phyloP scores from a whole-genome alignment of 2,329 filamentous ascomycete species.

The Juglanconis oblonga region DNA sequence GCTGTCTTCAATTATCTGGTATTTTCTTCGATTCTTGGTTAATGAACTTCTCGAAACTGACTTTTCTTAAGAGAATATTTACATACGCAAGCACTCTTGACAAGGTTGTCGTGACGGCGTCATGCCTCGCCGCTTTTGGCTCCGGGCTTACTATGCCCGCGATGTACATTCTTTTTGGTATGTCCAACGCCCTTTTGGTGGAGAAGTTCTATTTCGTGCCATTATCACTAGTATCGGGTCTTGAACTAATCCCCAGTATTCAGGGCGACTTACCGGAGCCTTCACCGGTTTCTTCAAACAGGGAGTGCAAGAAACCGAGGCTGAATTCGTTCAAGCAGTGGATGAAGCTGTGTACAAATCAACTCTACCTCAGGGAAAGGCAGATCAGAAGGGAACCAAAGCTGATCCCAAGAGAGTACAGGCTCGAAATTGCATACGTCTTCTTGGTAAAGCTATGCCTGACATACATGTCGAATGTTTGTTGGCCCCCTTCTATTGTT shows the following conservation, averaged over 20 bases:
- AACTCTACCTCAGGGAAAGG: neutral
- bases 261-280: constrained; percentile 29
- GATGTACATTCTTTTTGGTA: constrained; percentile 60
- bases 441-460: constrained; percentile 64
- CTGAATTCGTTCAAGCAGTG: constrained; percentile 26
- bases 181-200: constrained; percentile 21
- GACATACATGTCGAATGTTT: constrained; percentile 46
- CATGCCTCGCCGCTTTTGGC: constrained; percentile 49
- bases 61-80: constrained; percentile 39
- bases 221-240: too few species aligned
- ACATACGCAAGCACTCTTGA: constrained; percentile 52
- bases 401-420: constrained; percentile 28
- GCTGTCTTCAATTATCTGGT: constrained; percentile 3
- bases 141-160: constrained; percentile 55
- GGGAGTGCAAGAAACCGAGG: constrained; percentile 23
- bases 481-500: neutral
- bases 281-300: constrained; percentile 29
- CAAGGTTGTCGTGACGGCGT: constrained; percentile 42
- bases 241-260: constrained; percentile 28
- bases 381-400: too few species aligned
- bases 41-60: constrained; percentile 4
- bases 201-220: neutral
- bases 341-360: constrained; percentile 28
- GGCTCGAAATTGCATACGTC: constrained; percentile 65
- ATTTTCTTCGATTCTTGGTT: neutral